Percentiles rank a stretch among this genome's conserved stretches.
Evolutionary conservation across 2,329 filamentous ascomycete genomes (phyloP).

Genomic region (Chalara sp.): DNA sequence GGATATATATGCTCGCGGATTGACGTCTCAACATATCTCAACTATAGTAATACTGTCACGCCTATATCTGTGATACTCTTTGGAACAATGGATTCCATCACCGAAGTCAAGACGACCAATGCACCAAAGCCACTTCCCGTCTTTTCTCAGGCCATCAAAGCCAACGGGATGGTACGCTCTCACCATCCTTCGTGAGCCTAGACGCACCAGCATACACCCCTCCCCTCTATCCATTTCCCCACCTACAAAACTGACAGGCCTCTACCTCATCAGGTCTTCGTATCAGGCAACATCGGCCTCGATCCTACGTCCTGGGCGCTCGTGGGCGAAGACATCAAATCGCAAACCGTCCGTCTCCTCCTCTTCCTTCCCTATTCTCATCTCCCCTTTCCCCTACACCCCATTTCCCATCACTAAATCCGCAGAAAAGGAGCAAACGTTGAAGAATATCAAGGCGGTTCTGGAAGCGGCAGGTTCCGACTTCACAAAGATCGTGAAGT

Average conservation of each 20-base stretch:
- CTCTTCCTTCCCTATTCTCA: not conserved
- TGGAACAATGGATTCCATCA: not conserved
- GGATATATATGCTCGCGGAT: too few species aligned
- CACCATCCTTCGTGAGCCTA: not conserved
- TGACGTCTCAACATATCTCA: too few species aligned
- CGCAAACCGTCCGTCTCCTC: constrained; percentile 44
- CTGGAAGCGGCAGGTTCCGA: constrained; percentile 61
- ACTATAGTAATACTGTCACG: too few species aligned
- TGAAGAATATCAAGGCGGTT: constrained; percentile 56
- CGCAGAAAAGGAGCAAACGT: constrained; percentile 1
- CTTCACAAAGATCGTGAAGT: constrained; percentile 63
- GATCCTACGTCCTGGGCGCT: constrained; percentile 51
- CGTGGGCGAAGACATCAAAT: constrained; percentile 56
- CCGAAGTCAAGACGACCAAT: not conserved
- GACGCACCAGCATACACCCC: too few species aligned
- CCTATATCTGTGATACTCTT: too few species aligned
- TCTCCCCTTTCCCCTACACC: not conserved
- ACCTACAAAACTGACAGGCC: too few species aligned
- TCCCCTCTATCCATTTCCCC: too few species aligned
- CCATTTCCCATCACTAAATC: not conserved
- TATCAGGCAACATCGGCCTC: constrained; percentile 65
- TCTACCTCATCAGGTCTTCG: constrained; percentile 36
- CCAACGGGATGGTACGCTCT: constrained; percentile 52
- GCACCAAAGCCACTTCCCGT: constrained; percentile 37
- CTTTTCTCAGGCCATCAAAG: constrained; percentile 60